Percentiles rank a stretch among this genome's conserved stretches.
phyloP scores from a whole-genome alignment of 208 protist species.

The Trypanosoma theileri region DNA sequence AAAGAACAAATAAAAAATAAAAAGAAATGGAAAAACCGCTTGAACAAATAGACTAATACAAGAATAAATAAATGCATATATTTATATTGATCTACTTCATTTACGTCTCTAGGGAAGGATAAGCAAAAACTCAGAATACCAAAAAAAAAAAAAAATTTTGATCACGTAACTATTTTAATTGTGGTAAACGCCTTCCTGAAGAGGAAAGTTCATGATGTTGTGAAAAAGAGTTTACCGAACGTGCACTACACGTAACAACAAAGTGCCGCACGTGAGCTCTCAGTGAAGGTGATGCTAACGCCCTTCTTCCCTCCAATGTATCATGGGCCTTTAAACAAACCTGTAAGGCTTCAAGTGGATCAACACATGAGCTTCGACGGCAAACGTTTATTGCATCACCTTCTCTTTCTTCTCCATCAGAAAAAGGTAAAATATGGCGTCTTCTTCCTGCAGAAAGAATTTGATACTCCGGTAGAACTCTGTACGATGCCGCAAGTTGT shows the following conservation, averaged over 20 bases:
- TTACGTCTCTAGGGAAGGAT: not conserved
- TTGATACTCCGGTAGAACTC: slow-evolving; percentile 58
- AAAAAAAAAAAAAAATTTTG: not conserved
- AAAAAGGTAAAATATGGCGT: not conserved
- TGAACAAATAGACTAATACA: slow-evolving; percentile 1
- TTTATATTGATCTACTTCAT: not conserved
- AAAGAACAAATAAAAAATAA: not conserved
- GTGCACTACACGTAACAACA: slow-evolving; percentile 73
- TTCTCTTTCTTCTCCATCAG: slow-evolving; percentile 11
- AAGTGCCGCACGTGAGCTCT: slow-evolving; percentile 72
- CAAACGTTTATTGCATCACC: slow-evolving; percentile 26
- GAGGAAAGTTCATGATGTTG: not conserved
- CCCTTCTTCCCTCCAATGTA: not conserved
- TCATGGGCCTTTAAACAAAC: slow-evolving; percentile 32
- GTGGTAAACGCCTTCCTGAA: not conserved
- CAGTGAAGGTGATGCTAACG: slow-evolving; percentile 24
- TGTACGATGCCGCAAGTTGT: slow-evolving; percentile 45
- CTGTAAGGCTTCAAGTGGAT: slow-evolving; percentile 66
- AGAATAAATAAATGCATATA: slow-evolving; percentile 12
- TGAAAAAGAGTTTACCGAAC: slow-evolving; percentile 51
- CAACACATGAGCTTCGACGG: slow-evolving; percentile 34
- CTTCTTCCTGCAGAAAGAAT: slow-evolving; percentile 33
- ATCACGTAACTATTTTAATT: slow-evolving; percentile 8
- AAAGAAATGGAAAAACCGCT: no score
- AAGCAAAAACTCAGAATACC: not conserved